Base-by-base conservation (phyloP, 176 grass and related monocot species). In the Cocos nucifera region DNA sequence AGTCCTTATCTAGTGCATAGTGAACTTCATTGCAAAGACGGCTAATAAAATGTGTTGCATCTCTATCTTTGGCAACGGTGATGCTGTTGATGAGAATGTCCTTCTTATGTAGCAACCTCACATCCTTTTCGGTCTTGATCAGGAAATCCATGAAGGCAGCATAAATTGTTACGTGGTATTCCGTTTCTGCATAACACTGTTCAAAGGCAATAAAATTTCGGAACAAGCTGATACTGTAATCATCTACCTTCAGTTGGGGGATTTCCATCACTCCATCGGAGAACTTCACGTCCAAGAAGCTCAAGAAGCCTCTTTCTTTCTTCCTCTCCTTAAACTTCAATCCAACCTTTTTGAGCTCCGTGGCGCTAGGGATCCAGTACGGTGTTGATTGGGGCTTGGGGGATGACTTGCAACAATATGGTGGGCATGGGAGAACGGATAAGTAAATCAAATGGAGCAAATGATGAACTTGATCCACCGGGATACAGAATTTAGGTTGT, bases 181-280 rank as follows among this genome's bases (percentile, higher is more conserved):
- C 0, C 4, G 6, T 30, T 6, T 6, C 4, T 30, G 6, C 4
- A 6, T 30, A 50, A 16, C 61, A 75, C 9, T 75, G 72, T 26
- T 66, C 72, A 21, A 58, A 75, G n/a, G 60, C 72, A 3, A 66
- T 57, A 0, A 75, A 50, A 28, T 75, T 66, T 0, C 72, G 23
- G 6, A 75, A 27, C 0, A 75, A 1, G 2, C 17, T 26, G 18
- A 50, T 30, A 50, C 27, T 27, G 4, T 19, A 5, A 19, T 49
- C 51, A 17, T 17, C 17, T 6, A 66, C 26, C 16, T 66, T 2
- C 16, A 66, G 14, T 8, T 3, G 52, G 0, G 61, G 61, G 3
- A 75, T 66, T 26, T 75, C 72, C 29, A 75, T 30, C 6, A n/a
- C 50, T 4, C 51, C 72, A 1, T 25, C n/a, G 15, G 5, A 1